Percentiles rank a stretch among this genome's conserved stretches.
These are phyloP conservation scores for Moniliella sp. DNA, from an alignment of 1,284 basidiomycete species.

Conservation along the genomic window DNA sequence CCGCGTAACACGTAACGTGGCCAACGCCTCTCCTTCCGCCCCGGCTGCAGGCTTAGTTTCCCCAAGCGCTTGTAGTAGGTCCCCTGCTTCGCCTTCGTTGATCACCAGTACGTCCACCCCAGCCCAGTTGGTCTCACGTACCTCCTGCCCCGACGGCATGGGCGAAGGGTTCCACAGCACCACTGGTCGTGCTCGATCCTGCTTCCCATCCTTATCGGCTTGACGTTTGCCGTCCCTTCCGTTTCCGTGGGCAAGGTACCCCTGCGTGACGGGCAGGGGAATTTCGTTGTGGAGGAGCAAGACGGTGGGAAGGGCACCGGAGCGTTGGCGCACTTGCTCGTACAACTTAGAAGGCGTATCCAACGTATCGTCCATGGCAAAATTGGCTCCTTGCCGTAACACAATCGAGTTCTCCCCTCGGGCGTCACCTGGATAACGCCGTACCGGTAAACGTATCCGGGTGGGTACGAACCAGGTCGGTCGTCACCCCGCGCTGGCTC, in stretches of 20 bases:
- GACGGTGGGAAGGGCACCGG: slow-evolving; percentile 24
- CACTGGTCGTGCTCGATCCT: slow-evolving; percentile 4
- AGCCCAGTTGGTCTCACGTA: slow-evolving; percentile 37
- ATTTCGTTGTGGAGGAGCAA: slow-evolving; percentile 44
- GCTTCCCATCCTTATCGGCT: slow-evolving; percentile 3
- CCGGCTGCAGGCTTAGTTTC: too few species aligned
- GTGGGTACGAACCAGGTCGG: slow-evolving; percentile 8
- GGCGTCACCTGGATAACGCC: slow-evolving; percentile 26
- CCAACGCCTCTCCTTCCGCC: not conserved
- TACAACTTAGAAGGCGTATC: slow-evolving; percentile 8
- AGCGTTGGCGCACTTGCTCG: not conserved
- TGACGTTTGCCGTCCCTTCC: slow-evolving; percentile 35
- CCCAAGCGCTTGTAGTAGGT: slow-evolving; percentile 19
- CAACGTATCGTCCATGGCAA: slow-evolving; percentile 5
- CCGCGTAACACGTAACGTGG: slow-evolving; percentile 2
- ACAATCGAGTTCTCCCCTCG: slow-evolving; percentile 30
- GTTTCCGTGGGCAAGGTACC: not conserved
- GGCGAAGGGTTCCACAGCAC: slow-evolving; percentile 42
- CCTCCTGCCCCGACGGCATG: slow-evolving; percentile 36
- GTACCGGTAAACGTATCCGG: slow-evolving; percentile 17
- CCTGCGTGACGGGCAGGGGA: slow-evolving; percentile 37
- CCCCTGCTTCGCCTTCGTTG: slow-evolving; percentile 39
- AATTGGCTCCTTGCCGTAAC: slow-evolving; percentile 27
- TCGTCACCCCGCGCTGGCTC: slow-evolving; percentile 10
- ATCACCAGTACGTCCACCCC: slow-evolving; percentile 39